Conservation (phyloP, 1,284 basidiomycete genomes). For the Sanguinoderma infundibulare region DNA sequence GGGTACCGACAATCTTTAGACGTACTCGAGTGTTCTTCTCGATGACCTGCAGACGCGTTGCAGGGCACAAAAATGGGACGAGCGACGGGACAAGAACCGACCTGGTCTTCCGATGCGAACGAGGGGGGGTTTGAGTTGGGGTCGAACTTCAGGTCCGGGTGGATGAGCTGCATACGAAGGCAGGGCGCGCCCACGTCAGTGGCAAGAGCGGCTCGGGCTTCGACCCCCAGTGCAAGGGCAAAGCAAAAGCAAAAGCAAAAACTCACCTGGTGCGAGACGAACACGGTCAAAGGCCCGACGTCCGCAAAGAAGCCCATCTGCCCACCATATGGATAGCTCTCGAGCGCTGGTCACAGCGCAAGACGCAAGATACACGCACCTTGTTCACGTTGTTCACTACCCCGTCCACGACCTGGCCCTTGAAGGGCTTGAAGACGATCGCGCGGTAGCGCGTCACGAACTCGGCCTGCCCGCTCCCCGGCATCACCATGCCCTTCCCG, state of each 20-base stretch:
- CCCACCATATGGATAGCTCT: neutral
- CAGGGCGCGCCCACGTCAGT: neutral
- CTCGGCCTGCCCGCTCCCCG: conserved; percentile 93
- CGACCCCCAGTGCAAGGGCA: neutral
- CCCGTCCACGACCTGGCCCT: conserved; percentile 98
- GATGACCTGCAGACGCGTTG: conserved; percentile 63
- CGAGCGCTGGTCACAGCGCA: neutral
- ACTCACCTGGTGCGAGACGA: conserved; percentile 92
- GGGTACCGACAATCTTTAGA: conserved; percentile 95
- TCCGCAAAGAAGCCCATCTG: conserved; percentile 99
- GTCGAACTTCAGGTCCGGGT: conserved; percentile 92
- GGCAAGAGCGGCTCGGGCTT: too few relatives aligned
- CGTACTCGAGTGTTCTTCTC: conserved; percentile 93
- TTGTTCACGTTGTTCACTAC: conserved; percentile 97
- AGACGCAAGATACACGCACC: conserved; percentile 49
- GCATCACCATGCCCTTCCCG: conserved; percentile 89
- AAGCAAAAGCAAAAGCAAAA: too few relatives aligned
- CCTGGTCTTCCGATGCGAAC: conserved; percentile 89
- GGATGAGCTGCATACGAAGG: conserved; percentile 85
- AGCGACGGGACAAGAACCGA: conserved; percentile 35
- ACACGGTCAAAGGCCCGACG: conserved; percentile 91
- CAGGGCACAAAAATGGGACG: conserved; percentile 1
- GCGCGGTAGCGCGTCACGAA: conserved; percentile 91
- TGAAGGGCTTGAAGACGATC: conserved; percentile 98
- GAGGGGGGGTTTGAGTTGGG: conserved; percentile 93